Evolutionary conservation across 257 asterid genomes (phyloP).

Genomic region (Fraxinus quadrangulata): DNA sequence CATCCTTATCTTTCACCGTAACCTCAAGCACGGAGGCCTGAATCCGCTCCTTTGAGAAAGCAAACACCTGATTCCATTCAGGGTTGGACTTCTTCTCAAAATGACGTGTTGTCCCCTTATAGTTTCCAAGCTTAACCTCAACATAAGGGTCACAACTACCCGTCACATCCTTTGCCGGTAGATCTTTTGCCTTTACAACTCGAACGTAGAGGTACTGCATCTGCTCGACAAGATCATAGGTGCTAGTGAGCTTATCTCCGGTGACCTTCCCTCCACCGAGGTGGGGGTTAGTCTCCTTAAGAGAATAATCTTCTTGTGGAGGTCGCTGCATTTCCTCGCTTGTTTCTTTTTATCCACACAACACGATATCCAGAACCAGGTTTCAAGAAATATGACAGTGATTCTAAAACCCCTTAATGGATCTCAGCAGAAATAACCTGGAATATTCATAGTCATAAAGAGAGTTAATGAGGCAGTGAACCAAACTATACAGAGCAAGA

Average conservation of each 20-base stretch:
- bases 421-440: slow-evolving; percentile 6
- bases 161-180: slow-evolving; percentile 62
- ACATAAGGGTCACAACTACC: slow-evolving; percentile 72
- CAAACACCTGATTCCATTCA: slow-evolving; percentile 70
- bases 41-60: slow-evolving; percentile 68
- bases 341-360: slow-evolving; percentile 31
- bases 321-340: slow-evolving; percentile 53
- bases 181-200: slow-evolving; percentile 68
- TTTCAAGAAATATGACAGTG: slow-evolving; percentile 1
- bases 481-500: not conserved
- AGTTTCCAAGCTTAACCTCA: slow-evolving; percentile 69
- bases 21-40: slow-evolving; percentile 69
- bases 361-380: slow-evolving; percentile 3
- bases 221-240: slow-evolving; percentile 79
- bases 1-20: slow-evolving; percentile 64
- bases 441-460: not conserved
- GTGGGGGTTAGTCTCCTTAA: slow-evolving; percentile 67
- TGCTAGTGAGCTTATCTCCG: slow-evolving; percentile 68
- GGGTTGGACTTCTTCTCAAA: slow-evolving; percentile 70
- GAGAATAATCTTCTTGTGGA: slow-evolving; percentile 53
- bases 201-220: slow-evolving; percentile 78
- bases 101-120: slow-evolving; percentile 65
- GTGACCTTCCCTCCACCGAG: slow-evolving; percentile 72
- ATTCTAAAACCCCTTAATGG: slow-evolving; percentile 6
- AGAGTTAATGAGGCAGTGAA: not conserved